A percentile compares a stretch with the other conserved stretches of the same genome.
These are phyloP conservation scores for Stropharia rugosoannulata DNA, from an alignment of 768 basidiomycete species.

Conservation along the genomic window DNA sequence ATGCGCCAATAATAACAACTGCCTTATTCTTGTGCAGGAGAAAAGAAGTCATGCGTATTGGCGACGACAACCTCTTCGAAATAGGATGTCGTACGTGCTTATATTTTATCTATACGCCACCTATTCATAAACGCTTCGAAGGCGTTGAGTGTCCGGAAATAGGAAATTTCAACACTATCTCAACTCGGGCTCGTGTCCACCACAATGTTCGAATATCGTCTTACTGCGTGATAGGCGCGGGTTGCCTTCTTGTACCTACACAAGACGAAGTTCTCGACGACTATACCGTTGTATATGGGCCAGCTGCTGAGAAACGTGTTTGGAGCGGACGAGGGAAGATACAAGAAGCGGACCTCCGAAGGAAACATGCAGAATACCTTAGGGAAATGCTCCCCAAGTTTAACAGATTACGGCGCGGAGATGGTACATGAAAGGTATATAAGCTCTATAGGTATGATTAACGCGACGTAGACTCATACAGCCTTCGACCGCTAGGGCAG, in stretches of 20 bases:
- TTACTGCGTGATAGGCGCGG: constrained; percentile 82
- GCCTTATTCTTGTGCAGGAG: constrained; percentile 33
- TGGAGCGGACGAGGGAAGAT: constrained; percentile 88
- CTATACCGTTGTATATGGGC: constrained; percentile 84
- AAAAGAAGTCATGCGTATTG: constrained; percentile 90
- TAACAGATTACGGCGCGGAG: constrained; percentile 67
- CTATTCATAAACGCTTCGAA: constrained; percentile 23
- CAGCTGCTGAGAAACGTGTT: constrained; percentile 64
- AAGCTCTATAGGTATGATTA: background rate
- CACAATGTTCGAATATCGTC: constrained; percentile 78
- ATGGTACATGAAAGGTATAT: constrained; percentile 39
- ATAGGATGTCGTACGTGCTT: constrained; percentile 80
- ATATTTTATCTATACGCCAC: background rate
- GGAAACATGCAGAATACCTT: constrained; percentile 91
- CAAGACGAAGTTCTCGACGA: constrained; percentile 80
- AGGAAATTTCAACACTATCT: constrained; percentile 85
- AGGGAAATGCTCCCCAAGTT: constrained; percentile 91
- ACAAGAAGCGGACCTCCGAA: constrained; percentile 80
- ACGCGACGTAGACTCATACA: background rate
- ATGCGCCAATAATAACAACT: background rate
- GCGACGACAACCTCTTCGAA: constrained; percentile 92
- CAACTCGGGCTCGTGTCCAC: constrained; percentile 80
- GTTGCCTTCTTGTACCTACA: constrained; percentile 74
- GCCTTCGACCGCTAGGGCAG: background rate
- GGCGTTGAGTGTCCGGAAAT: constrained; percentile 86